Conservation (phyloP, 176 grass and related monocot genomes). For the Zea mays region DNA sequence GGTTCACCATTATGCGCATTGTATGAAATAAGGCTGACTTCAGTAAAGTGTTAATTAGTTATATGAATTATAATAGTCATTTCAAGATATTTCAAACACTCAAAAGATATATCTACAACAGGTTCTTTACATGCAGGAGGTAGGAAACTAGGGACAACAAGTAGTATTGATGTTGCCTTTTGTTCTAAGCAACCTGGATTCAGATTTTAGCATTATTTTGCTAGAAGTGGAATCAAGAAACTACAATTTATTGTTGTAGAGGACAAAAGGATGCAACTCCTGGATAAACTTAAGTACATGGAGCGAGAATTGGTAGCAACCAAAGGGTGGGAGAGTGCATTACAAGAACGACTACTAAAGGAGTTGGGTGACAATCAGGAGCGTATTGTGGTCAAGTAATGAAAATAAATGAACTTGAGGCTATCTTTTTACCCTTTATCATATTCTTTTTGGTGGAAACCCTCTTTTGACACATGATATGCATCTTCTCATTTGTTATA, state of each 20-base stretch:
- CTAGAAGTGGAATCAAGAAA: slow-evolving; percentile 6
- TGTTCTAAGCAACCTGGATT: slow-evolving; percentile 10
- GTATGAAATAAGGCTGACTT: neutral
- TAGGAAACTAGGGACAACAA: slow-evolving; percentile 13
- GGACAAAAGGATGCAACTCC: too few relatives aligned
- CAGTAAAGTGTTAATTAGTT: slow-evolving; percentile 23
- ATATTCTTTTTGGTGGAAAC: too few relatives aligned
- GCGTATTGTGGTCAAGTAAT: too few relatives aligned
- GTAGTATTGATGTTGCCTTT: slow-evolving; percentile 12
- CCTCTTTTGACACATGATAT: too few relatives aligned
- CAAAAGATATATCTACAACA: too few relatives aligned
- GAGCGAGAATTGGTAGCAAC: slow-evolving; percentile 72
- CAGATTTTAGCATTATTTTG: slow-evolving; percentile 18
- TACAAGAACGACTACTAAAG: slow-evolving; percentile 73
- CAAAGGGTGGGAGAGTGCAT: slow-evolving; percentile 75
- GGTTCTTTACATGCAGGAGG: too few relatives aligned
- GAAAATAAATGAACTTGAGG: too few relatives aligned
- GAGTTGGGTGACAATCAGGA: slow-evolving; percentile 61
- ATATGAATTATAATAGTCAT: neutral
- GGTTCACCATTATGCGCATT: neutral
- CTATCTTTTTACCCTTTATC: too few relatives aligned
- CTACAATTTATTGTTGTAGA: slow-evolving; percentile 52
- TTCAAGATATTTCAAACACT: too few relatives aligned
- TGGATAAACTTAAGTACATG: too few relatives aligned
- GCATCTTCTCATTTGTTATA: too few relatives aligned